phyloP scores from a whole-genome alignment of 2,329 filamentous ascomycete genomes.

The Aspergillus oerlinghausenensis region DNA sequence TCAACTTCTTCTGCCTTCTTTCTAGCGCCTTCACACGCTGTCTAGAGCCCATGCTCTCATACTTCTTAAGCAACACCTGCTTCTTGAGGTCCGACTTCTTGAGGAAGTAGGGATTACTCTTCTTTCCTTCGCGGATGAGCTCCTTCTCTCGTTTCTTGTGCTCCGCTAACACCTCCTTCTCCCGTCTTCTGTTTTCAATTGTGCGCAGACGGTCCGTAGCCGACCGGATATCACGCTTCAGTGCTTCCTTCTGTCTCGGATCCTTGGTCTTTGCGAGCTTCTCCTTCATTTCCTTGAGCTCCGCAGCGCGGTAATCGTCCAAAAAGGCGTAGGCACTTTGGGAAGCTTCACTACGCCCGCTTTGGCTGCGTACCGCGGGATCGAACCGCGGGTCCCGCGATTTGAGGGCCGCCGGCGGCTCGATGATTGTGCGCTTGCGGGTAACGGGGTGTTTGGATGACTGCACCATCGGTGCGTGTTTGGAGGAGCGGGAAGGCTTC shows the following conservation, averaged over 20 bases:
- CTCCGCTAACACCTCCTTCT: constrained; percentile 64
- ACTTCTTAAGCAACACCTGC: constrained; percentile 71
- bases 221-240: constrained; percentile 69
- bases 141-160: constrained; percentile 82
- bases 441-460: constrained; percentile 80
- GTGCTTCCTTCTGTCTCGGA: constrained; percentile 57
- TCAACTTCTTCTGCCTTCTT: constrained; percentile 82
- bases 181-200: constrained; percentile 63
- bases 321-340: constrained; percentile 81
- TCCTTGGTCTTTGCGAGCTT: constrained; percentile 66
- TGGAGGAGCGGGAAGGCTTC: constrained; percentile 56
- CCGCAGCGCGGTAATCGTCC: constrained; percentile 76
- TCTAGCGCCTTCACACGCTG: constrained; percentile 82
- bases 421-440: constrained; percentile 70
- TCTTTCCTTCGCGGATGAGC: constrained; percentile 78
- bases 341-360: constrained; percentile 43
- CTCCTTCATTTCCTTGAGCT: constrained; percentile 69
- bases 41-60: constrained; percentile 75
- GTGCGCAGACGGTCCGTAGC: constrained; percentile 76
- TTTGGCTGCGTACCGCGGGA: constrained; percentile 46
- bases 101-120: constrained; percentile 73
- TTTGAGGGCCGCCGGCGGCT: constrained; percentile 51
- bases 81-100: constrained; percentile 93
- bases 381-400: constrained; percentile 88
- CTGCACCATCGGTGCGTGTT: constrained; percentile 82